Base-by-base conservation (phyloP, 257 asterid genomes). In the Solanum gracilifrons region DNA sequence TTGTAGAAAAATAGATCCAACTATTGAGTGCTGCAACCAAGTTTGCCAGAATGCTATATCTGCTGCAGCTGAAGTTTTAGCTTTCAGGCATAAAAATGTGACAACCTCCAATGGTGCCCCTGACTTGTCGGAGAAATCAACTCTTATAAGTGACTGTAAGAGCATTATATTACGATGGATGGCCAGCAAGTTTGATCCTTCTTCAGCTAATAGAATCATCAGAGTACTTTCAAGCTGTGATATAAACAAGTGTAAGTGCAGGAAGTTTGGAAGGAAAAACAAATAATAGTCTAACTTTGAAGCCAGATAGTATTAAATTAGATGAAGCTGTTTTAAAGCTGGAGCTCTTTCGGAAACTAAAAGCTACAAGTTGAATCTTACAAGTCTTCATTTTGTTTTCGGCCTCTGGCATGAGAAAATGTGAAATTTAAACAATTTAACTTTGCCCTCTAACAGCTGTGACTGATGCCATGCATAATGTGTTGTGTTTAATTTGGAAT, bases 31-130 rank as follows among this genome's bases (percentile, higher is more conserved):
- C 77, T 90, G 92, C 89, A 85, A 68, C 79, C 89, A 85, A 80
- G 76, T 86, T 72, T 90, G 92, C 86, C 91, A 76, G 72, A 90
- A 88, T 89, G 88, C 92, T 74, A 85, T 91, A 88, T 88, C 91
- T 46, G 89, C 75, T 16, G 91, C 91, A 36, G 90, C 93, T 46
- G 82, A 35, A 75, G 76, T 82, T 33, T 41, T 91, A 20, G 86
- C 91, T 76, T 60, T 43, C 13, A 87, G 87, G 69, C 84, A 85
- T 72, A 35, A 87, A 31, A 35, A 73, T 51, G 66, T 25, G 48
- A 80, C 33, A 37, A 39, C 31, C 36, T 86, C 58, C 41, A 36
- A 37, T 20, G 37, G 33, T 73, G 21, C 68, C 72, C 58, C 77
- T 37, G 72, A 73, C n/a, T 68, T 48, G 29, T 31, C 85, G 35